Conservation (phyloP, 345 rosid genomes). For the Noccaea caerulescens region DNA sequence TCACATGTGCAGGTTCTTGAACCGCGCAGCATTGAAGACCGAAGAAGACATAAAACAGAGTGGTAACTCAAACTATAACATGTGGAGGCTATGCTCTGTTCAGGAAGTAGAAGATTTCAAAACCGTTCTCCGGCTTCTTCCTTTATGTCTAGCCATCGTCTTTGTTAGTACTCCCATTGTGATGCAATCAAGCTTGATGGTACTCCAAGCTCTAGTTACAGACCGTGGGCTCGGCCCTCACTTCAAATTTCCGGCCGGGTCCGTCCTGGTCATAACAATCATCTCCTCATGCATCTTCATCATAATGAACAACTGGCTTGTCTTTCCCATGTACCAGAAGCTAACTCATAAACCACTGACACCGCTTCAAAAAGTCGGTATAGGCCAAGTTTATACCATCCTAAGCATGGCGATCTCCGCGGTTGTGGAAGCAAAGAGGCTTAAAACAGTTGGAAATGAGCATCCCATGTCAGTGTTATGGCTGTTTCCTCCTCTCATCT, state of each 20-base stretch:
- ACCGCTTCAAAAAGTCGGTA: constrained; percentile 51
- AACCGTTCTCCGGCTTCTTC: constrained; percentile 48
- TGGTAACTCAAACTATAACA: constrained; percentile 34
- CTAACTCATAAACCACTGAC: constrained; percentile 31
- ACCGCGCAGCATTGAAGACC: constrained; percentile 45
- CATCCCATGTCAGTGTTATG: constrained; percentile 52
- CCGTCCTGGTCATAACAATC: constrained; percentile 45
- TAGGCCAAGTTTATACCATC: constrained; percentile 53
- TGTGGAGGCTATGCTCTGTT: constrained; percentile 54
- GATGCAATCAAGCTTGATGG: constrained; percentile 39
- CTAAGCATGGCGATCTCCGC: constrained; percentile 48
- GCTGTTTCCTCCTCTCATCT: constrained; percentile 52
- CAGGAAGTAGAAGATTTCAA: constrained; percentile 66
- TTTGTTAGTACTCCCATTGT: constrained; percentile 45
- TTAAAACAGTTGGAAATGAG: constrained; percentile 30
- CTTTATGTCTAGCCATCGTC: constrained; percentile 46
- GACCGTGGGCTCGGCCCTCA: constrained; percentile 52
- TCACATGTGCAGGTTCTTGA: constrained; percentile 25
- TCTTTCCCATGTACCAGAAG: constrained; percentile 48
- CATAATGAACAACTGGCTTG: constrained; percentile 42
- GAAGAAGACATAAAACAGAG: constrained; percentile 36
- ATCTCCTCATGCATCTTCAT: constrained; percentile 39
- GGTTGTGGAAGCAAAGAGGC: constrained; percentile 52
- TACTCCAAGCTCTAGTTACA: constrained; percentile 59
- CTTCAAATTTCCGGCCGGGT: constrained; percentile 57